These are phyloP conservation scores for Venturia asperata DNA, from an alignment of 2,329 filamentous ascomycete genomes.

Conservation along the genomic window DNA sequence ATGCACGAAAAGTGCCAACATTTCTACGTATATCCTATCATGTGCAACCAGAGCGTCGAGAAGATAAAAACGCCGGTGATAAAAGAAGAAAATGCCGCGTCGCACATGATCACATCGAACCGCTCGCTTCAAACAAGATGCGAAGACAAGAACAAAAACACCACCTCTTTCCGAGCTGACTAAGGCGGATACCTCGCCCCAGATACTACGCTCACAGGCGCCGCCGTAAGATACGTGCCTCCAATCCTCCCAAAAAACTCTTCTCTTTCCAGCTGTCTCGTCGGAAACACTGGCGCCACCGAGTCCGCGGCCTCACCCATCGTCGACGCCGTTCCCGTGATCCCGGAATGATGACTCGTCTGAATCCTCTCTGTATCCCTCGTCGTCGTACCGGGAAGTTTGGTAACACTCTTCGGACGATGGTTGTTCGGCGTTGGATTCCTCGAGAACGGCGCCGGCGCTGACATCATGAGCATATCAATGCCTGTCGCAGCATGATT, in stretches of 20 bases:
- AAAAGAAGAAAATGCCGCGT: not conserved
- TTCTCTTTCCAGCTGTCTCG: not conserved
- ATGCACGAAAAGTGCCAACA: not conserved
- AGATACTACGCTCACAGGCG: slow-evolving; percentile 2
- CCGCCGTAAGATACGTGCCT: not conserved
- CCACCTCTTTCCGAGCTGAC: not conserved
- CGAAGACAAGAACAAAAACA: not conserved
- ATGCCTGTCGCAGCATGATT: slow-evolving; percentile 23
- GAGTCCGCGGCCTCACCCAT: not conserved
- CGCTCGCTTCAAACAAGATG: not conserved
- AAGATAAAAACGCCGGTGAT: not conserved
- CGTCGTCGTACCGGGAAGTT: not conserved
- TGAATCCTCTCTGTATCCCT: slow-evolving; percentile 1
- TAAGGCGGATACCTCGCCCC: slow-evolving; percentile 1
- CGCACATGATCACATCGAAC: too few relatives aligned
- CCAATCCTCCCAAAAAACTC: not conserved
- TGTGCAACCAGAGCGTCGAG: not conserved
- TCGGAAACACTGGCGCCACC: not conserved
- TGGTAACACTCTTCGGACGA: not conserved
- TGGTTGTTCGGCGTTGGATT: not conserved
- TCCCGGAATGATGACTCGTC: not conserved
- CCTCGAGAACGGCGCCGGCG: slow-evolving; percentile 1
- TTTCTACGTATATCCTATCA: not conserved
- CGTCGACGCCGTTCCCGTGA: not conserved
- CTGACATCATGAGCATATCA: slow-evolving; percentile 20